A percentile compares a stretch with the other conserved stretches of the same genome.
phyloP scores from a whole-genome alignment of 148 eudicot species.

The Amaranthus hypochondriacus region DNA sequence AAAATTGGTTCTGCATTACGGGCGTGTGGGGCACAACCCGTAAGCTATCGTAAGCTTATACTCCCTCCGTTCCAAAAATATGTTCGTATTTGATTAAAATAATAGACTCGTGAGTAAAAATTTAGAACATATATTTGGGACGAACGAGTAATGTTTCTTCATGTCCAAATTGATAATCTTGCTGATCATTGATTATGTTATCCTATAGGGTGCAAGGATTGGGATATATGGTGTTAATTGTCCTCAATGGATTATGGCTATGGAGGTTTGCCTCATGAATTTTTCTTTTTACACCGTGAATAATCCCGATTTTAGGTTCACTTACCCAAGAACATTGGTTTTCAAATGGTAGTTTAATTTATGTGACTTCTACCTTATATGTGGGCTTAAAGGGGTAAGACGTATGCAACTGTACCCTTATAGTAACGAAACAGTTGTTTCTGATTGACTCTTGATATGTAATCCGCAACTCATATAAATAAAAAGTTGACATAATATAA shows the following conservation, averaged over 20 bases:
- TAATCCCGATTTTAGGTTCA: too few species aligned
- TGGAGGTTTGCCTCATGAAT: constrained; percentile 53
- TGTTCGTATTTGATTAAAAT: not conserved
- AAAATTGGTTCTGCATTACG: constrained; percentile 72
- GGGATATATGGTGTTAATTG: constrained; percentile 94
- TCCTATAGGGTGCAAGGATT: constrained; percentile 60
- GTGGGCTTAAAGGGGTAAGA: too few species aligned
- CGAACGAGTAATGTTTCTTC: not conserved
- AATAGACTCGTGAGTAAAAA: not conserved
- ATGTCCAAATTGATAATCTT: not conserved
- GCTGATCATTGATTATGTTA: too few species aligned
- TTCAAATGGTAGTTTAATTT: too few species aligned
- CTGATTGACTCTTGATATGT: not conserved
- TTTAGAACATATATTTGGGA: too few species aligned
- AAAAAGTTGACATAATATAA: too few species aligned
- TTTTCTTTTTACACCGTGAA: too few species aligned
- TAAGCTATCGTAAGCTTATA: constrained; percentile 29
- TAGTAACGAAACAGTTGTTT: not conserved
- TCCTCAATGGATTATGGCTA: constrained; percentile 92
- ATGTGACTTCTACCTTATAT: too few species aligned
- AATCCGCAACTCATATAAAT: too few species aligned
- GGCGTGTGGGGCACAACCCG: constrained; percentile 75
- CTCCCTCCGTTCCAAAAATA: not conserved
- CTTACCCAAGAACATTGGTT: too few species aligned
- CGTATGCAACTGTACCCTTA: too few species aligned